phyloP scores from a whole-genome alignment of 2,329 filamentous ascomycete species.

The Cladosporium sp. region DNA sequence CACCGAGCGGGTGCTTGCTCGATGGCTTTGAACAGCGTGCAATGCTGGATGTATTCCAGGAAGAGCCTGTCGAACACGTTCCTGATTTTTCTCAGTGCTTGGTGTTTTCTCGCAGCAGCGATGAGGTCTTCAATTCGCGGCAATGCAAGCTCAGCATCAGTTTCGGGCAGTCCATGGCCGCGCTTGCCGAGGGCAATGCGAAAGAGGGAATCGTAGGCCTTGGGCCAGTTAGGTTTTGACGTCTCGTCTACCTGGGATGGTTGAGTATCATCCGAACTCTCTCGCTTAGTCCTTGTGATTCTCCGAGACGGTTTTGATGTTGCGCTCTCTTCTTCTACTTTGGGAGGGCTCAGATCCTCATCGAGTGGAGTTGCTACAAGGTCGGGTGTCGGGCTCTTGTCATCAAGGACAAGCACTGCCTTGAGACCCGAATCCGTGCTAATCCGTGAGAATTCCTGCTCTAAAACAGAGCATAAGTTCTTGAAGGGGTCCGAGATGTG shows the following conservation, averaged over 20 bases:
- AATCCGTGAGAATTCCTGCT: not conserved
- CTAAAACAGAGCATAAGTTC: not conserved
- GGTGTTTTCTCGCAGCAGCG: constrained; percentile 24
- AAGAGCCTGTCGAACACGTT: not conserved
- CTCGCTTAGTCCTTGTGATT: not conserved
- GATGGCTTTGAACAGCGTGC: constrained; percentile 30
- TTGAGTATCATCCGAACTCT: not conserved
- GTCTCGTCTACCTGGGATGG: too few species aligned
- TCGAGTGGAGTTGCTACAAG: constrained; percentile 3
- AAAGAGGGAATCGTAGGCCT: constrained; percentile 21
- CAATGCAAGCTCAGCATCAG: constrained; percentile 21
- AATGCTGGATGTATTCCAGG: constrained; percentile 5
- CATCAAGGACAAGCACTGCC: not conserved
- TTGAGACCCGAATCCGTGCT: not conserved
- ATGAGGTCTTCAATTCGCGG: constrained; percentile 27
- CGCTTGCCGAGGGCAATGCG: constrained; percentile 23
- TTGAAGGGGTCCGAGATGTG: not conserved
- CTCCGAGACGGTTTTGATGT: not conserved
- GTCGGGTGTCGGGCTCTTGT: not conserved
- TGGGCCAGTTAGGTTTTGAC: constrained; percentile 15
- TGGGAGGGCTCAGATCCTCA: not conserved
- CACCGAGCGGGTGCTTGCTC: constrained; percentile 30
- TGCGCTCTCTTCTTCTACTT: not conserved
- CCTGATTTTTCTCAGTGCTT: not conserved
- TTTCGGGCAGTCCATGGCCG: not conserved